Conservation (phyloP, 345 rosid species). For the Dipteronia dyeriana region DNA sequence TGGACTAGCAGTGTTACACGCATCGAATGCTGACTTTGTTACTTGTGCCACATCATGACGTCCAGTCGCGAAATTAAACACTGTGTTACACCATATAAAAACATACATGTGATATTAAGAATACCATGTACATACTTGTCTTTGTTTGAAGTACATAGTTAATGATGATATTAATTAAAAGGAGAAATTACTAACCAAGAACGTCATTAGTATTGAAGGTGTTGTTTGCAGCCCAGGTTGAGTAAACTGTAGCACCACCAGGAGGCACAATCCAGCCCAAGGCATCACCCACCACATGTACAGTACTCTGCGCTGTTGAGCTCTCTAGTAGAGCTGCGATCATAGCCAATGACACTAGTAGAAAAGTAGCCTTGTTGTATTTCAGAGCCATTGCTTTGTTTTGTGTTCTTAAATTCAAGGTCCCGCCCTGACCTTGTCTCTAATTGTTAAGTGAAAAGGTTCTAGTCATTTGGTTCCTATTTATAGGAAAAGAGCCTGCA, state of each 20-base stretch:
- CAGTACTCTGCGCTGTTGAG: constrained; percentile 34
- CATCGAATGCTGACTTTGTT: constrained; percentile 30
- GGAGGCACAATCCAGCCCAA: constrained; percentile 46
- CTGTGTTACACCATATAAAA: constrained; percentile 23
- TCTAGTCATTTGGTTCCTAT: neutral
- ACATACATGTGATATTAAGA: neutral
- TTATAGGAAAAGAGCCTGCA: constrained; percentile 17
- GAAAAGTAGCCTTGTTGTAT: constrained; percentile 12
- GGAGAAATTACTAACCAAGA: constrained; percentile 35
- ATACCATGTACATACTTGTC: neutral
- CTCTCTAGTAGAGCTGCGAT: constrained; percentile 25
- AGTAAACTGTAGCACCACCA: constrained; percentile 22
- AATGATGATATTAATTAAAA: neutral
- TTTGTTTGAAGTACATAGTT: too few species aligned
- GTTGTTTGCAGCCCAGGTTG: constrained; percentile 48
- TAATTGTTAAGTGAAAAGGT: neutral
- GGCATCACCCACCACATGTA: constrained; percentile 38
- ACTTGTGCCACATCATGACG: constrained; percentile 48
- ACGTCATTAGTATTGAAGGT: constrained; percentile 47
- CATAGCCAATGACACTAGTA: constrained; percentile 16
- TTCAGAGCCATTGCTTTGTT: constrained; percentile 24
- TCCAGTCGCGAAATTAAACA: constrained; percentile 40
- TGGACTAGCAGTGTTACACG: constrained; percentile 40
- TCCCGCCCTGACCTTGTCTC: constrained; percentile 54
- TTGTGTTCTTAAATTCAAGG: constrained; percentile 33